phyloP scores from a whole-genome alignment of 2,329 filamentous ascomycete genomes.

The Fusarium tjaetaba region DNA sequence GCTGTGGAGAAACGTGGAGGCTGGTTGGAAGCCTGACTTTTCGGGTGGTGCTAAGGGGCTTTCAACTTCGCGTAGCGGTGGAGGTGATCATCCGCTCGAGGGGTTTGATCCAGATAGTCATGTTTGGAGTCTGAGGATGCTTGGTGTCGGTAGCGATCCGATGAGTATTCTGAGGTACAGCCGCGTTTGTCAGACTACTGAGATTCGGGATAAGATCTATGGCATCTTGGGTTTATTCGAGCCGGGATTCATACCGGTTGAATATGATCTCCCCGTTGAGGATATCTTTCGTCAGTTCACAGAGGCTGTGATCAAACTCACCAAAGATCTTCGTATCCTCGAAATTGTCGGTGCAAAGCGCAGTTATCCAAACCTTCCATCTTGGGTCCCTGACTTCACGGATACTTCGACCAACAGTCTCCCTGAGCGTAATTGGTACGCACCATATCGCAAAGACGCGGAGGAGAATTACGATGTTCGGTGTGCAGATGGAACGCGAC shows the following conservation, averaged over 20 bases:
- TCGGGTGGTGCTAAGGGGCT: background rate
- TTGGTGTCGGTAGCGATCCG: background rate
- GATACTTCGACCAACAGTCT: background rate
- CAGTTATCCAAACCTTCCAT: background rate
- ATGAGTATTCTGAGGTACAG: conserved; percentile 15
- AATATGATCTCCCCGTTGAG: background rate
- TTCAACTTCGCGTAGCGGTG: background rate
- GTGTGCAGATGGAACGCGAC: background rate
- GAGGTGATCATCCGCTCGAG: background rate
- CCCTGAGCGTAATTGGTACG: background rate
- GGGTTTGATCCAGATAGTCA: conserved; percentile 10
- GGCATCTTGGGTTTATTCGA: conserved; percentile 12
- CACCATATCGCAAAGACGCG: background rate
- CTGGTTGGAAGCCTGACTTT: background rate
- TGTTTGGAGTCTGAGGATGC: background rate
- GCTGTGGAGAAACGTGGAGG: background rate
- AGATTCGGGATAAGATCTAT: conserved; percentile 19
- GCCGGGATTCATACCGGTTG: background rate
- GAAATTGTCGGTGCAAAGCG: background rate
- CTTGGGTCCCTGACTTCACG: conserved; percentile 17
- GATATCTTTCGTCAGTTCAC: conserved; percentile 16
- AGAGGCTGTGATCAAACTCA: background rate
- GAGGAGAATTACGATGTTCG: background rate
- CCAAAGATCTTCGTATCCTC: background rate
- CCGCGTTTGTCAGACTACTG: background rate